Base-by-base conservation (phyloP, 1,284 basidiomycete species). In the Microbotryum scabiosae region DNA sequence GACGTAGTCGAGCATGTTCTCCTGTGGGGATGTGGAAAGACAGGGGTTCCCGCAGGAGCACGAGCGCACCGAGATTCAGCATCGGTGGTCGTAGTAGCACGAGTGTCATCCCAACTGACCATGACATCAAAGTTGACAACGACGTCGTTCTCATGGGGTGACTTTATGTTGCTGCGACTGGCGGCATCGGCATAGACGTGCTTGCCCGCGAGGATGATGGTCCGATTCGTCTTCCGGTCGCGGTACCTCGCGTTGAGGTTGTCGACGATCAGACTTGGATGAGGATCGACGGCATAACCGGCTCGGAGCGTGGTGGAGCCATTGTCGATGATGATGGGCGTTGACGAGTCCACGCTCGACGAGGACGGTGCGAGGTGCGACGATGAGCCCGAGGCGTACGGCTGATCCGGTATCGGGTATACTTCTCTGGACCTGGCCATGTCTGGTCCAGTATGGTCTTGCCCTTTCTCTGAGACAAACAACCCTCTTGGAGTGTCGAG, bases 1-100 rank as follows among this genome's bases (percentile, higher is more conserved):
- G 45, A 88, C 86, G 76, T 88, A 93, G 77, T 99, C 94, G 54
- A 98, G 78, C 4, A 90, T 87, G 73, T 89, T 86, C 80, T 99
- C 94, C 93, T 96, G 64, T n/a, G 51, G n/a, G 51, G 18, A 49
- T 6, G 21, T 43, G 9, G n/a, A 9, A 3, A 54, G 16, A 36
- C 36, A n/a, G 16, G 41, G 28, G 32, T 18, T 3, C 23, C 20
- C 23, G 25, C 18, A 30, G 3, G 30, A 21, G 18, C 28, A 46
- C 6, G 25, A 58, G 36, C 45, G 51, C 51, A 48, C 18, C 25
- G 1, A 16, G 28, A 20, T 3, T 9, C 23, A 20, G 57, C 53
- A 21, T 10, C 18, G 23, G 9, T 8, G 25, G 21, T 16, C 26
- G 51, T n/a, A 59, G 23, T 53, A 57, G 62, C 47, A 23, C 30